Evolutionary conservation across 441 rosid species (phyloP).

Genomic region (Populus hybrid): DNA sequence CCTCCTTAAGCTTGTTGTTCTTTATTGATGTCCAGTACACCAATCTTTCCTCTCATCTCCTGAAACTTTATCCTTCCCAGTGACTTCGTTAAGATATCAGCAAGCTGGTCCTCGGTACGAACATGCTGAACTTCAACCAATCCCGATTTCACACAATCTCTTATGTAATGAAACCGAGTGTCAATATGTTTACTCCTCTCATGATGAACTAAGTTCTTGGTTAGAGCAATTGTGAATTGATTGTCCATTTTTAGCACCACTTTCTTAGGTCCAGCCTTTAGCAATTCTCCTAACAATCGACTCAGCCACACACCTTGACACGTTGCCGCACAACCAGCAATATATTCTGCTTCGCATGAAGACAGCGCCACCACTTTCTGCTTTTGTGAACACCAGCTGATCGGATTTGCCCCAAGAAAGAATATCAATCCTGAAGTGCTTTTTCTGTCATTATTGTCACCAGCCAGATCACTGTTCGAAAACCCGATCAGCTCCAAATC

Average conservation of each 20-base stretch:
- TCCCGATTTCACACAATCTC: background rate
- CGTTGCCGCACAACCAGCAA: background rate
- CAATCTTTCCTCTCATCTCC: background rate
- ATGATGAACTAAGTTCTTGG: background rate
- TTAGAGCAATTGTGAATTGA: too few relatives aligned
- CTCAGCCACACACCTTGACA: constrained; percentile 3
- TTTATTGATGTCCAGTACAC: background rate
- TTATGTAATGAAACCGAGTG: background rate
- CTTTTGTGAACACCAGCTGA: constrained; percentile 10
- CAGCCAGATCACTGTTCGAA: constrained; percentile 2
- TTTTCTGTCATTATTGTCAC: background rate
- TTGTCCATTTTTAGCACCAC: too few relatives aligned
- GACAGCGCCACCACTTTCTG: background rate
- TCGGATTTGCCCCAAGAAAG: background rate
- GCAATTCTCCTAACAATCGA: too few relatives aligned
- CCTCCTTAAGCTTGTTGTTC: background rate
- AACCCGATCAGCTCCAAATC: background rate
- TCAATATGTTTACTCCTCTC: background rate
- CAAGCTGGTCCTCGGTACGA: background rate
- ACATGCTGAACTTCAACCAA: background rate
- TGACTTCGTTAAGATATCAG: background rate
- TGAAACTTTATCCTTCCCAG: background rate
- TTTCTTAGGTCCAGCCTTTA: too few relatives aligned
- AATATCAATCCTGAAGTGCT: constrained; percentile 1
- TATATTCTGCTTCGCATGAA: constrained; percentile 2